Conservation (phyloP, 352 stramenopile genomes). For the Pythium brachiatum region DNA sequence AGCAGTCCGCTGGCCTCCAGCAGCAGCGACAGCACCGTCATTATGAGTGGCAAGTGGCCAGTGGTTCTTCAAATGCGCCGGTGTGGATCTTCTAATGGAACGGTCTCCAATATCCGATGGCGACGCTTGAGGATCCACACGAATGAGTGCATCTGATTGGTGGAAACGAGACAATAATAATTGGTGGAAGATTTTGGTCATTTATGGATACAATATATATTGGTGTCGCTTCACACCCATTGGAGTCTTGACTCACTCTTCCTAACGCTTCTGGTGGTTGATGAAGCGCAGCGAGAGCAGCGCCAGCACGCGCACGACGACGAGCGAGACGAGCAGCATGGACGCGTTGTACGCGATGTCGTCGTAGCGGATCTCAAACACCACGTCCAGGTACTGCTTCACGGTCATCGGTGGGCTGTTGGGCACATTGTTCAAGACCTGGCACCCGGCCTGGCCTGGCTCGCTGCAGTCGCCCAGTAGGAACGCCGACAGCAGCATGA, state of each 20-base stretch:
- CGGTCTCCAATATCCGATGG: neutral
- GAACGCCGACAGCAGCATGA: constrained; percentile 33
- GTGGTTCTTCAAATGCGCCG: neutral
- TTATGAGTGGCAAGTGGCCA: constrained; percentile 10
- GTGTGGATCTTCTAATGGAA: neutral
- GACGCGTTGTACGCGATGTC: constrained; percentile 39
- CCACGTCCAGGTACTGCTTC: constrained; percentile 47
- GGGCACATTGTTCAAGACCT: constrained; percentile 35
- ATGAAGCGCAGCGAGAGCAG: constrained; percentile 52
- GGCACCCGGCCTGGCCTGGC: constrained; percentile 33
- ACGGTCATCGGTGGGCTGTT: constrained; percentile 34
- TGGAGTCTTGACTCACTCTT: too few relatives aligned
- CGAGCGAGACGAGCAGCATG: constrained; percentile 37
- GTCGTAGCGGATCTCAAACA: constrained; percentile 53
- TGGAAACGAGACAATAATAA: neutral
- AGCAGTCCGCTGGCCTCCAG: constrained; percentile 44
- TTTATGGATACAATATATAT: neutral
- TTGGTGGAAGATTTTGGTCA: neutral
- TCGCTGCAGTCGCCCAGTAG: constrained; percentile 39
- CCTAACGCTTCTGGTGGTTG: constrained; percentile 39
- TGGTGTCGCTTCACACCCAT: too few relatives aligned
- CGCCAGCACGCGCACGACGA: constrained; percentile 23
- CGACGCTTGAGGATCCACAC: neutral
- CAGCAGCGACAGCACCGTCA: constrained; percentile 43
- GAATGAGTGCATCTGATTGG: neutral